These are phyloP conservation scores for Rhizopogon vulgaris DNA, from an alignment of 768 basidiomycete genomes.

Conservation along the genomic window DNA sequence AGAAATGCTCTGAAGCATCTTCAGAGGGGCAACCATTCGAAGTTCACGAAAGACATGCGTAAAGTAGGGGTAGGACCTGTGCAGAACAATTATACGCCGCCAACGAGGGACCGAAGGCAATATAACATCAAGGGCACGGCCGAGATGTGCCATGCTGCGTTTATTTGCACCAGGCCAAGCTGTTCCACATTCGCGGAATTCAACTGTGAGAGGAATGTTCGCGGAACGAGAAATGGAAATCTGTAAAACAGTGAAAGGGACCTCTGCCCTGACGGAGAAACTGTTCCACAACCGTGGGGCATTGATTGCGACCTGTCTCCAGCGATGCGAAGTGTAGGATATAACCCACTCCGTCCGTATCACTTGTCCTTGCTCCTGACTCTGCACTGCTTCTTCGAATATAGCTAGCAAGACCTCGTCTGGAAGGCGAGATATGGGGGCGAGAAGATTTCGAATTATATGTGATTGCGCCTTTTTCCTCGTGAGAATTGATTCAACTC, in stretches of 20 bases:
- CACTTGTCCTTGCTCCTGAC: neutral
- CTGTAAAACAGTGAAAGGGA: neutral
- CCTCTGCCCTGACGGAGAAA: neutral
- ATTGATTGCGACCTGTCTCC: neutral
- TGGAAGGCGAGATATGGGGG: neutral
- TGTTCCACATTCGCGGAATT: neutral
- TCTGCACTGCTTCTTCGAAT: constrained; percentile 2
- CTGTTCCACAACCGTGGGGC: neutral
- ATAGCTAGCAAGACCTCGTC: neutral
- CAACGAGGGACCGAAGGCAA: neutral
- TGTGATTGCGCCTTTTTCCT: neutral
- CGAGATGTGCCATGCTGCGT: neutral
- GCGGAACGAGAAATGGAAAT: neutral
- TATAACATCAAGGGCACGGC: neutral
- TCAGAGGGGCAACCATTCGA: neutral
- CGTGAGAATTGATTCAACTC: neutral
- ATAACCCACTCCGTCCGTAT: neutral
- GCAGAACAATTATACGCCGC: neutral
- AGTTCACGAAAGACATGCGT: neutral
- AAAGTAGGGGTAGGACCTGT: constrained; percentile 1
- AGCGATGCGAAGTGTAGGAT: constrained; percentile 2
- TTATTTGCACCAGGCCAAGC: neutral
- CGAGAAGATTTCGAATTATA: neutral
- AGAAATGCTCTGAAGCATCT: constrained; percentile 1
- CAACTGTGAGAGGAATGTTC: neutral